These are phyloP conservation scores for Aplosporella prunicola DNA, from an alignment of 2,329 filamentous ascomycete species.

Conservation along the genomic window DNA sequence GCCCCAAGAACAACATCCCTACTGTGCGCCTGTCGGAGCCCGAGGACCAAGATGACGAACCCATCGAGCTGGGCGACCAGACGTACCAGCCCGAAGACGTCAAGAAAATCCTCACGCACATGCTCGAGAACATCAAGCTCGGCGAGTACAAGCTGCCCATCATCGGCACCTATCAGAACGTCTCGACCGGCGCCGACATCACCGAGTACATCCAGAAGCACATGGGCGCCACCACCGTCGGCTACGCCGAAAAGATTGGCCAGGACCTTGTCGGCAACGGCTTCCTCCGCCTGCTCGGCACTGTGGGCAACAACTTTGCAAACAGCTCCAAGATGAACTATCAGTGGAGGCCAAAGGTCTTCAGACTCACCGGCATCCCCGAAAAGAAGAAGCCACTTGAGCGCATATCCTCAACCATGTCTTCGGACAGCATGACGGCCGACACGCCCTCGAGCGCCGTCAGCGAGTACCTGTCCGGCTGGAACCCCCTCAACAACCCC, in stretches of 20 bases:
- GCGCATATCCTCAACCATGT: slow-evolving; percentile 64
- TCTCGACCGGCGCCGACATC: slow-evolving; percentile 82
- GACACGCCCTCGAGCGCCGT: slow-evolving; percentile 80
- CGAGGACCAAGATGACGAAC: slow-evolving; percentile 60
- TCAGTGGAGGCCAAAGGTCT: slow-evolving; percentile 90
- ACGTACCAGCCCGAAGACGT: slow-evolving; percentile 76
- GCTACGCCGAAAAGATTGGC: slow-evolving; percentile 87
- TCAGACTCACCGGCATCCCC: slow-evolving; percentile 75
- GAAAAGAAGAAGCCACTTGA: slow-evolving; percentile 71
- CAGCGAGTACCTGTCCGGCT: slow-evolving; percentile 80
- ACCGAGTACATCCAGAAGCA: slow-evolving; percentile 89
- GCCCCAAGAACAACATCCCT: slow-evolving; percentile 53
- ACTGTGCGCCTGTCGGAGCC: slow-evolving; percentile 80
- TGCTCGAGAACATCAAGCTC: slow-evolving; percentile 77
- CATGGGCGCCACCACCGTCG: slow-evolving; percentile 73
- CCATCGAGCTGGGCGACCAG: slow-evolving; percentile 84
- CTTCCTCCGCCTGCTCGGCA: slow-evolving; percentile 82
- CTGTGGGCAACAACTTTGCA: slow-evolving; percentile 89
- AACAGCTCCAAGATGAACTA: slow-evolving; percentile 98
- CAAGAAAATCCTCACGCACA: slow-evolving; percentile 80
- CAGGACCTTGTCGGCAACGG: slow-evolving; percentile 84
- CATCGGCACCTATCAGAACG: slow-evolving; percentile 88
- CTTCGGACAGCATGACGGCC: slow-evolving; percentile 41
- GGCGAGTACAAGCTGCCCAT: slow-evolving; percentile 93
- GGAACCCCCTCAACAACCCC: slow-evolving; percentile 85